Percentiles rank a stretch among this genome's conserved stretches.
phyloP scores from a whole-genome alignment of 1,284 basidiomycete species.

The Schizophyllum commune region DNA sequence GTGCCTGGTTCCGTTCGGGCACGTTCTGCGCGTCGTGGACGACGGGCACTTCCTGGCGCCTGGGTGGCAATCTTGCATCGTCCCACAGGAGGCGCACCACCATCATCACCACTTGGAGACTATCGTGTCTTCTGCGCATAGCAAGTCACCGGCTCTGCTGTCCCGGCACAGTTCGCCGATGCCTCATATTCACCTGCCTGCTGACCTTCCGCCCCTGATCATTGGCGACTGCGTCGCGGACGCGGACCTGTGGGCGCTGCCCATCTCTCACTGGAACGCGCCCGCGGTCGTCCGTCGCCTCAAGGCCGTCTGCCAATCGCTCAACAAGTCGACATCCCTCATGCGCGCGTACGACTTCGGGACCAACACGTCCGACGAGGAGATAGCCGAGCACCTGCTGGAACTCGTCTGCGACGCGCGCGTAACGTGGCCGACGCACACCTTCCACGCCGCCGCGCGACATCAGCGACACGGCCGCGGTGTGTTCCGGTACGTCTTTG shows the following conservation, averaged over 20 bases:
- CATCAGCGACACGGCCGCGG: conserved; percentile 41
- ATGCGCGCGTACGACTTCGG: conserved; percentile 65
- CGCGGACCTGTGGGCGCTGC: conserved; percentile 50
- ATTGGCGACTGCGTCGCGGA: conserved; percentile 68
- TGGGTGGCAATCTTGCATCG: conserved; percentile 46
- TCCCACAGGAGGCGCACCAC: conserved; percentile 30
- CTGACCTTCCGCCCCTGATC: conserved; percentile 54
- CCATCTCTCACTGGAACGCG: conserved; percentile 55
- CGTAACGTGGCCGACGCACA: conserved; percentile 67
- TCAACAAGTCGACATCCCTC: conserved; percentile 49
- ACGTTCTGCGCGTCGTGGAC: conserved; percentile 49
- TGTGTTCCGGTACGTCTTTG: conserved; percentile 72
- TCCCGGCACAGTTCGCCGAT: conserved; percentile 11
- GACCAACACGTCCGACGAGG: conserved; percentile 45
- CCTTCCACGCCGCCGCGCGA: conserved; percentile 41
- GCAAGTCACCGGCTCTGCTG: background rate
- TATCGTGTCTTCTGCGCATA: conserved; percentile 7
- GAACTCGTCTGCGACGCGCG: conserved; percentile 68
- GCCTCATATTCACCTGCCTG: conserved; percentile 17
- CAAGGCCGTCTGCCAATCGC: conserved; percentile 63
- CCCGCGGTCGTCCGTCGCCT: conserved; percentile 52
- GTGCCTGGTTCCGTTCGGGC: conserved; percentile 42
- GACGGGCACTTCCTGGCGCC: conserved; percentile 59
- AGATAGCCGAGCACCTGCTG: conserved; percentile 55
- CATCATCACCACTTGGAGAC: conserved; percentile 19